Percentiles rank a stretch among this genome's conserved stretches.
These are phyloP conservation scores for Trypanosoma congolense DNA, from an alignment of 208 protist species.

Conservation along the genomic window DNA sequence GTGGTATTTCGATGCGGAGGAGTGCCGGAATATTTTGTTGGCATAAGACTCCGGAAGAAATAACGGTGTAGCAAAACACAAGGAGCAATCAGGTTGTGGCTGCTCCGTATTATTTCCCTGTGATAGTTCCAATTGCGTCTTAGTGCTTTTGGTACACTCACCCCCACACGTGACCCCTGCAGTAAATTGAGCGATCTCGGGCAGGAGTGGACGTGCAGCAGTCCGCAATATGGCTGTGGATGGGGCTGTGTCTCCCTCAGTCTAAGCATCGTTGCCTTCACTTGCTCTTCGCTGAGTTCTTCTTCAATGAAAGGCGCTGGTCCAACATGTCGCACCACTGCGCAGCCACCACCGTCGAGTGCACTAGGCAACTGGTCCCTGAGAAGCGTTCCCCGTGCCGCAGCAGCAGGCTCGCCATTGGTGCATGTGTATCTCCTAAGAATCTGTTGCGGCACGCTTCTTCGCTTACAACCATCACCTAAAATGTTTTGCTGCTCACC, in stretches of 20 bases:
- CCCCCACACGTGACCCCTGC: not conserved
- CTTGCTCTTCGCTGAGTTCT: conserved; percentile 8
- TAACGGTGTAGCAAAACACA: not conserved
- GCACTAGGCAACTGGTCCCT: not conserved
- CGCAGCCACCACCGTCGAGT: not conserved
- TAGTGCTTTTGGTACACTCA: not conserved
- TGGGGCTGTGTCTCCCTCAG: not conserved
- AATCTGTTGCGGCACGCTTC: not conserved
- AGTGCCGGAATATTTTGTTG: not conserved
- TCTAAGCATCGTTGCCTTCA: not conserved
- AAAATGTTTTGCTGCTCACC: not conserved
- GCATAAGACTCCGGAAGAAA: not conserved
- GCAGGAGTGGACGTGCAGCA: conserved; percentile 6
- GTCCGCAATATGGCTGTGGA: conserved; percentile 3
- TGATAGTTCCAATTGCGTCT: not conserved
- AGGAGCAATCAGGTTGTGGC: not conserved
- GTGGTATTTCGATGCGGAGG: not conserved
- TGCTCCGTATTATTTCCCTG: no score
- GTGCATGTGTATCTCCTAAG: not conserved
- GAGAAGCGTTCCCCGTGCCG: no score
- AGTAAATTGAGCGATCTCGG: not conserved
- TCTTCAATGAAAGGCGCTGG: conserved; percentile 1
- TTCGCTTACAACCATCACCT: not conserved
- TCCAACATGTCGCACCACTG: not conserved
- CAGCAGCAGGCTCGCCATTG: not conserved